Conservation (phyloP, 2,329 filamentous ascomycete genomes). For the Talaromyces sp. region DNA sequence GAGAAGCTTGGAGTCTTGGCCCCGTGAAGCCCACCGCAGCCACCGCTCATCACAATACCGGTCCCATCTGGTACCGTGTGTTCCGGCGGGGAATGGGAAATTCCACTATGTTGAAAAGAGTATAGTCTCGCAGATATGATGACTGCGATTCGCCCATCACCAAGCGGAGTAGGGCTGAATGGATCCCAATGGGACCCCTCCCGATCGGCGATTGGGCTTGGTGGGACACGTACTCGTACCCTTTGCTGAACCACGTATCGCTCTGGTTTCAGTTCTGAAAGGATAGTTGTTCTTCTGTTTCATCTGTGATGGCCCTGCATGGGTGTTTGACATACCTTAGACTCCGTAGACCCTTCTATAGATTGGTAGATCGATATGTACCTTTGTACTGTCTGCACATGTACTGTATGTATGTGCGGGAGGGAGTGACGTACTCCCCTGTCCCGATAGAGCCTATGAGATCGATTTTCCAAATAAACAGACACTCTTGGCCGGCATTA, state of each 20-base stretch:
- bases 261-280: slow-evolving; percentile 2
- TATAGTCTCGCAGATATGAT: neutral
- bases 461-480: neutral
- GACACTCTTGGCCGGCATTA: neutral
- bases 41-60: neutral
- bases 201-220: slow-evolving; percentile 20
- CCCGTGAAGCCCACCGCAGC: slow-evolving; percentile 3
- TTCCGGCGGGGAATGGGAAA: slow-evolving; percentile 3
- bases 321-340: too few relatives aligned
- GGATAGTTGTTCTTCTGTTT: neutral
- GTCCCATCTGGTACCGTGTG: slow-evolving; percentile 7
- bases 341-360: too few relatives aligned
- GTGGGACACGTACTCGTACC: slow-evolving; percentile 19
- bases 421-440: neutral
- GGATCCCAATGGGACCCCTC: slow-evolving; percentile 9
- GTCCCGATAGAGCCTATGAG: neutral
- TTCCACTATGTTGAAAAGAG: neutral
- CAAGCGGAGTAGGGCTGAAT: slow-evolving; percentile 24
- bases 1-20: slow-evolving; percentile 34
- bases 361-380: too few relatives aligned
- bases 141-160: slow-evolving; percentile 13
- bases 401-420: neutral
- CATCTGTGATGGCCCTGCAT: too few relatives aligned
- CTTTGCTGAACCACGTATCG: slow-evolving; percentile 3
- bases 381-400: neutral